phyloP scores from a whole-genome alignment of 2,329 filamentous ascomycete genomes.

The Sarocladium brachiariae region DNA sequence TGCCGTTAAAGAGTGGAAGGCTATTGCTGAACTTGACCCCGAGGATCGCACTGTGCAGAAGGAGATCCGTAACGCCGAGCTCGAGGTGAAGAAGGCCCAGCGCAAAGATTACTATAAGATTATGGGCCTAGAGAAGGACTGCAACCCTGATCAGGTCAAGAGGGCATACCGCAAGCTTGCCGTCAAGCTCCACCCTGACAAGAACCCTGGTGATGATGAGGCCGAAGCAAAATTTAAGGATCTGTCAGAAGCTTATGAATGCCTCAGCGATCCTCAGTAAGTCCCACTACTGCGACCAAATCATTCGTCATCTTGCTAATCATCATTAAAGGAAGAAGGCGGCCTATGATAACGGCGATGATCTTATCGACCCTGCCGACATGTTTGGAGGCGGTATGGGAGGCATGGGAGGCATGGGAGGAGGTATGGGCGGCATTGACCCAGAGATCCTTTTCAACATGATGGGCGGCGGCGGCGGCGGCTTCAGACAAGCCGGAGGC shows the following conservation, averaged over 20 bases:
- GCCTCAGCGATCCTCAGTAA: slow-evolving; percentile 85
- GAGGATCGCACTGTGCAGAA: slow-evolving; percentile 72
- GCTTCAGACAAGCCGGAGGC: slow-evolving; percentile 41
- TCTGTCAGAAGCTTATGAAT: slow-evolving; percentile 94
- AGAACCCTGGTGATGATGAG: slow-evolving; percentile 80
- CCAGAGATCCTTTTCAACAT: slow-evolving; percentile 76
- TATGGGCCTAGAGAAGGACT: slow-evolving; percentile 78
- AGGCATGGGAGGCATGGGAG: slow-evolving; percentile 47
- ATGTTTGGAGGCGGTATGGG: slow-evolving; percentile 64
- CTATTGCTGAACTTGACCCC: slow-evolving; percentile 74
- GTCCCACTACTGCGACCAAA: slow-evolving; percentile 27
- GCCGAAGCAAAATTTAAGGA: slow-evolving; percentile 96
- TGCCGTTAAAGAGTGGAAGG: slow-evolving; percentile 82
- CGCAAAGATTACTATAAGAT: slow-evolving; percentile 99
- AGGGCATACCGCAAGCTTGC: slow-evolving; percentile 94
- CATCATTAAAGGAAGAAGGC: slow-evolving; percentile 62
- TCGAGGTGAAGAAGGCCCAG: slow-evolving; percentile 95
- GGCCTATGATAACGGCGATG: slow-evolving; percentile 86
- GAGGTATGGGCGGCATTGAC: slow-evolving; percentile 63
- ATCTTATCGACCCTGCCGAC: slow-evolving; percentile 80
- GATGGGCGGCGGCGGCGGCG: slow-evolving; percentile 61
- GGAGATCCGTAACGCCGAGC: slow-evolving; percentile 82
- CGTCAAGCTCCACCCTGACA: slow-evolving; percentile 92
- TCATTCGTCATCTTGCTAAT: slow-evolving; percentile 28
- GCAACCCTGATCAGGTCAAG: slow-evolving; percentile 80